Base-by-base conservation (phyloP, 1,284 basidiomycete genomes). In the Trichosporon inkin region DNA sequence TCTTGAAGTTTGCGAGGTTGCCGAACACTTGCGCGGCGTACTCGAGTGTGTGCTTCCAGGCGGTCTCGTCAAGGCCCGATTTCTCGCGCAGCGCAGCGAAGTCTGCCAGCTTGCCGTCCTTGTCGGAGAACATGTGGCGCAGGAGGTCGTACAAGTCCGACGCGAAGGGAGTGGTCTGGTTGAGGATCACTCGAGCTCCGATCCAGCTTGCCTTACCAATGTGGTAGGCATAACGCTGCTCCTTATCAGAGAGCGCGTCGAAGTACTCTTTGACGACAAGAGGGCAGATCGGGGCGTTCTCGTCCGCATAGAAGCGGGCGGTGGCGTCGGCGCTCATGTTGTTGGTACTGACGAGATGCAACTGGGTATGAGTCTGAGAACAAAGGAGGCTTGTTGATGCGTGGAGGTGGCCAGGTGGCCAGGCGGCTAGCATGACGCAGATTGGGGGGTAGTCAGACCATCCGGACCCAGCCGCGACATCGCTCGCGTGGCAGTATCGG, bases 1-100 rank as follows among this genome's bases (percentile, higher is more conserved):
- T 57, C 57, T 61, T 61, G 60, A 36, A 64, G 64, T 65, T 62
- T 38, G 60, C 63, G 6, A 64, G 60, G 58, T 64, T 64, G 57
- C 53, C 47, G 20, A 64, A 56, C 38, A 62, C 56, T 53, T 64
- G 63, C 3, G 47, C 60, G 6, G 55, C 17, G 56, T 64, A 64
- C 60, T 64, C 63, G 36, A 59, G 57, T 4, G 60, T 49, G 20
- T 22, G 14, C 7, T 57, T 60, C 16, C 59, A 57, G 6, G 54
- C 63, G 19, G 60, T 55, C 20, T 57, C 60, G 20, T 24, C n/a
- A 10, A 64, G 47, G 6, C 56, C 58, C 0, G 63, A 32, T 14
- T 32, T 32, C 10, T 24, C 14, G 10, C 53, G 53, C 7, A 62
- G 57, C 10, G 52, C 44, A n/a, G 44, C 55, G 35, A 60, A 53